Evolutionary conservation across 805 yeast species (phyloP).

Genomic region (Monosporozyma servazzii): DNA sequence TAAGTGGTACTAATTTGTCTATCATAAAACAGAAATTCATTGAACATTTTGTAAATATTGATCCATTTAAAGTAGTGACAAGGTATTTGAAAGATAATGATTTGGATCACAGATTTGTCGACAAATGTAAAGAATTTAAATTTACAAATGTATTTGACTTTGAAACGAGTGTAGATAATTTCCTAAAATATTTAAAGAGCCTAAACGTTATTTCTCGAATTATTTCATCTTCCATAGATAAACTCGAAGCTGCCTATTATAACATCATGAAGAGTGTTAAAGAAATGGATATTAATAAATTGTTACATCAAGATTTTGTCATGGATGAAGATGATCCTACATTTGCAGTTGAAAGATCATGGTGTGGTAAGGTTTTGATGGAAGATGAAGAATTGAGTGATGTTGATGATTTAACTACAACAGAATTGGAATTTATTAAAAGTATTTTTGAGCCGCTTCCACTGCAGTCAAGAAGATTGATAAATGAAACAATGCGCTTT

Average conservation of each 20-base stretch:
- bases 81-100: slow-evolving; percentile 1
- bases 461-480: not conserved
- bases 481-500: too few relatives aligned
- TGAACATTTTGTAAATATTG: slow-evolving; percentile 20
- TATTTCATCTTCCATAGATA: slow-evolving; percentile 9
- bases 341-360: slow-evolving; percentile 14
- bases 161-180: slow-evolving; percentile 7
- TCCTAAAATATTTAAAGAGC: slow-evolving; percentile 10
- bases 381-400: slow-evolving; percentile 27
- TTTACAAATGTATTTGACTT: slow-evolving; percentile 6
- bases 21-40: slow-evolving; percentile 14
- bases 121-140: slow-evolving; percentile 10
- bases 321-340: slow-evolving; percentile 17
- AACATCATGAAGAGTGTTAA: slow-evolving; percentile 6
- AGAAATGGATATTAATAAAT: slow-evolving; percentile 6
- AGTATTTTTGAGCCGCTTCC: not conserved
- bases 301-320: slow-evolving; percentile 22
- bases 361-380: slow-evolving; percentile 27
- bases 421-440: not conserved
- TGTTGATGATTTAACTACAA: slow-evolving; percentile 14
- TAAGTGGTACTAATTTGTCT: slow-evolving; percentile 23
- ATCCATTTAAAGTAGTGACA: slow-evolving; percentile 21
- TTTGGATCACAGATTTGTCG: slow-evolving; percentile 5
- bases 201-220: slow-evolving; percentile 10
- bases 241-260: slow-evolving; percentile 7